These are phyloP conservation scores for Annona cherimola DNA, from an alignment of 164 flowering plant genomes.

Conservation along the genomic window DNA sequence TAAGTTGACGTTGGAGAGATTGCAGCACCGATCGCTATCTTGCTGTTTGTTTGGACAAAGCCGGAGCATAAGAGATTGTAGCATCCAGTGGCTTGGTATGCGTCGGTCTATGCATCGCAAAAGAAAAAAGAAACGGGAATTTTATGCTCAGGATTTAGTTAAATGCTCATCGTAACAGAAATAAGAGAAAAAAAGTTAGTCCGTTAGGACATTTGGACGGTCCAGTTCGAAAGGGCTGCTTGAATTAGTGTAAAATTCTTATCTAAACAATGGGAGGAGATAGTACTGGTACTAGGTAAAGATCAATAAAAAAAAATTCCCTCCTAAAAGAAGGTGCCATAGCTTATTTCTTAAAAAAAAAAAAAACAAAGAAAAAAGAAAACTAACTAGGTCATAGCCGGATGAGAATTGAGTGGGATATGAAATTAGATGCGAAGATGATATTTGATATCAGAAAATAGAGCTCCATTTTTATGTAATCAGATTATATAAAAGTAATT, in stretches of 20 bases:
- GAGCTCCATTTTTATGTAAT: too few relatives aligned
- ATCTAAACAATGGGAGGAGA: too few relatives aligned
- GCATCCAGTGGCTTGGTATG: slow-evolving; percentile 96
- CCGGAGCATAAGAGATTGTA: slow-evolving; percentile 96
- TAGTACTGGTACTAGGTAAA: too few relatives aligned
- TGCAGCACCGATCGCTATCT: slow-evolving; percentile 91
- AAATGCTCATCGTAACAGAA: not conserved
- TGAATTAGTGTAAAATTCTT: too few relatives aligned
- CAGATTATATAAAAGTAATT: too few relatives aligned
- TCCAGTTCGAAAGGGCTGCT: too few relatives aligned
- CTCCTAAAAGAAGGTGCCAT: not conserved
- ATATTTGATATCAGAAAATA: too few relatives aligned
- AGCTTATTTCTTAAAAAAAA: too few relatives aligned
- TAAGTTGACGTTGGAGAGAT: slow-evolving; percentile 73
- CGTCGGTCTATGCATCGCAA: slow-evolving; percentile 64
- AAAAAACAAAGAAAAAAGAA: too few relatives aligned
- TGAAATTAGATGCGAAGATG: too few relatives aligned
- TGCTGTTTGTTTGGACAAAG: slow-evolving; percentile 83
- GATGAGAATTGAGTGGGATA: too few relatives aligned
- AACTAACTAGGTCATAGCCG: too few relatives aligned
- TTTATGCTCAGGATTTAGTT: not conserved
- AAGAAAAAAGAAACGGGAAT: not conserved
- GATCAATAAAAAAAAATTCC: not conserved
- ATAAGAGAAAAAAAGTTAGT: not conserved
- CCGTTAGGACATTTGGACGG: not conserved